A percentile compares a stretch with the other conserved stretches of the same genome.
Evolutionary conservation across 371 early-diverging fungal genomes (phyloP).

Genomic region (Mortierella sp.): DNA sequence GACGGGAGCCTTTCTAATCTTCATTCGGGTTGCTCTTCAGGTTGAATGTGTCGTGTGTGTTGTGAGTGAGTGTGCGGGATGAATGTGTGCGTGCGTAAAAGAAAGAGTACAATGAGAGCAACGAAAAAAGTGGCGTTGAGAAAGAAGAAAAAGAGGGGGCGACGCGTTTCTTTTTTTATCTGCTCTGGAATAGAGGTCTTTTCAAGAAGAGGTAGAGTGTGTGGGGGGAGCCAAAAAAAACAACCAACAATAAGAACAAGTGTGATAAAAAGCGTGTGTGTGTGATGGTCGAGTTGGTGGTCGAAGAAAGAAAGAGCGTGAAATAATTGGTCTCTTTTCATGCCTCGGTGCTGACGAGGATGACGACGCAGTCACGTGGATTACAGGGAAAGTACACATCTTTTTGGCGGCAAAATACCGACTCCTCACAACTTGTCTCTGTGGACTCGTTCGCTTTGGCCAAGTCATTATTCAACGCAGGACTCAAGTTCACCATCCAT

Average conservation of each 20-base stretch:
- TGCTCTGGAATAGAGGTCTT: background rate
- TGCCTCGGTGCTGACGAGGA: too few species aligned
- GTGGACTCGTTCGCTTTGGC: too few species aligned
- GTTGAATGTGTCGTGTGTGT: too few species aligned
- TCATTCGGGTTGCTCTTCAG: conserved; percentile 59
- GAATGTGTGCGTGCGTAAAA: background rate
- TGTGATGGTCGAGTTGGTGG: background rate
- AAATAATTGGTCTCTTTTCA: too few species aligned
- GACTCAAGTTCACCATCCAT: too few species aligned
- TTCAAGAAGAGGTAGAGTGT: background rate
- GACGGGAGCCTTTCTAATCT: conserved; percentile 77
- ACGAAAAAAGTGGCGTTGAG: background rate
- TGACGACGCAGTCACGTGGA: background rate
- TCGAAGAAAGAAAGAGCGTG: background rate
- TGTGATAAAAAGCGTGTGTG: conserved; percentile 7
- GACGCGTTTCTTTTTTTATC: background rate
- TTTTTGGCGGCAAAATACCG: conserved; percentile 1
- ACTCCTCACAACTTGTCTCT: background rate
- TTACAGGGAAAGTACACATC: too few species aligned
- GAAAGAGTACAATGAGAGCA: conserved; percentile 1
- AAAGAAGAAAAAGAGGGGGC: background rate
- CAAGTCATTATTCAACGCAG: too few species aligned
- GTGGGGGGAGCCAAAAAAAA: background rate
- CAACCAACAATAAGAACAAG: background rate
- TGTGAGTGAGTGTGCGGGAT: background rate